Evolutionary conservation across 164 flowering plant genomes (phyloP).

Genomic region (Aristolochia fimbriata): DNA sequence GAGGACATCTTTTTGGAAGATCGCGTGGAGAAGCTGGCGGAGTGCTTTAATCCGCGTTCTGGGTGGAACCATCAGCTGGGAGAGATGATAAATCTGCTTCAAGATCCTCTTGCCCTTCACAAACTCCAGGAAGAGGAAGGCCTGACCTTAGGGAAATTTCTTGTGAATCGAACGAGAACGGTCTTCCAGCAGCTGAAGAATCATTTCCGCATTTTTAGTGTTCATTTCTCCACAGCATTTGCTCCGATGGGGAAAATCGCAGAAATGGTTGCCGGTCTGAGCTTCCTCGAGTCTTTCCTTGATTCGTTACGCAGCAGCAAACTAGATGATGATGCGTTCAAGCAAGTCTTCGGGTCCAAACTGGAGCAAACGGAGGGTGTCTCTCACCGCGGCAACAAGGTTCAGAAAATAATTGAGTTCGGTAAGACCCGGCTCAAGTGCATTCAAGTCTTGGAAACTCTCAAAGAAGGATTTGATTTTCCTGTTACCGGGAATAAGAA

Average conservation of each 20-base stretch:
- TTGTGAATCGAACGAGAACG: conserved; percentile 19
- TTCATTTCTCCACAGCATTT: conserved; percentile 29
- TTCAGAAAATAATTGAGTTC: neutral
- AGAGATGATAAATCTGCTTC: conserved; percentile 37
- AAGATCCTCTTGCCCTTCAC: conserved; percentile 32
- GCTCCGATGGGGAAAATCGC: conserved; percentile 15
- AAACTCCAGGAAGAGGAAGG: conserved; percentile 20
- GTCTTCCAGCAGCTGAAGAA: conserved; percentile 16
- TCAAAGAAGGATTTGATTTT: conserved; percentile 17
- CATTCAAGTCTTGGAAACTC: conserved; percentile 17
- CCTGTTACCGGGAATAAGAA: conserved; percentile 9
- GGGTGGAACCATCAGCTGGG: conserved; percentile 36
- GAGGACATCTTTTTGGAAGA: conserved; percentile 46
- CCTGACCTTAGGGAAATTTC: conserved; percentile 26
- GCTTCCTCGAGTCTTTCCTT: conserved; percentile 26
- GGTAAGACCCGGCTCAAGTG: conserved; percentile 18
- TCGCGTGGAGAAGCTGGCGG: conserved; percentile 27
- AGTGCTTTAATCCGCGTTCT: conserved; percentile 32
- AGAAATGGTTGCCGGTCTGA: conserved; percentile 15
- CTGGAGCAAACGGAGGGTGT: neutral
- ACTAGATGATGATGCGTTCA: conserved; percentile 25
- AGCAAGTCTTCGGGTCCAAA: conserved; percentile 21
- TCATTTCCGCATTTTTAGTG: conserved; percentile 28
- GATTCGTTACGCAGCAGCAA: conserved; percentile 13
- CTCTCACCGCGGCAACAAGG: neutral